Evolutionary conservation across 2,329 filamentous ascomycete genomes (phyloP), one percentile per base, ranked within the genome.

Genomic region (Cylindrodendrum hubeiense): DNA sequence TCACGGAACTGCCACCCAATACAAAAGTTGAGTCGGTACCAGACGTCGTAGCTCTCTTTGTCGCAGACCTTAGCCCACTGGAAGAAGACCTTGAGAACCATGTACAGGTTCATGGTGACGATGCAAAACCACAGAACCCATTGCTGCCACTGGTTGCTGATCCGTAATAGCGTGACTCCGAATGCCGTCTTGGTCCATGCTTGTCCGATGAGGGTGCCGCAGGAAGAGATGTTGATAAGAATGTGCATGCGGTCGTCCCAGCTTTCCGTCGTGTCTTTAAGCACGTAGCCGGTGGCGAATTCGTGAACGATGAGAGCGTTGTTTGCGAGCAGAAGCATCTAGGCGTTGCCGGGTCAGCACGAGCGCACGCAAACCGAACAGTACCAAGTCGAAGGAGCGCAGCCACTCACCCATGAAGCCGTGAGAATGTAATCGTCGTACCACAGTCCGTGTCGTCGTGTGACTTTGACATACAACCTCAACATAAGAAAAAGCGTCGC

Each of bases 211-310:
- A 80, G 60, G 12, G 77, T 80, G 34, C 78, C 77, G 67, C 77
- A 80, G 2, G 79, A 79, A 3, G 78, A 78, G 13, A 78, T 74
- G 66, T 82, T 84, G 78, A 86, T 85, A 60, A 87, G 67, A 47
- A 86, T 85, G 70, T 84, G 83, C 84, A 86, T 86, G 58, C 79
- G 80, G 66, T 85, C 83, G 63, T 83, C 81, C 85, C 85, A 87
- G 19, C 76, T 70, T n/a, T 82, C 72, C 1, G 77, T 72, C 5
- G 77, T 77, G 65, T 77, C 67, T 28, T 77, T 57, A 37, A 79
- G 74, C 1, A 84, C 79, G 65, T 86, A 86, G 54, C 84, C 84
- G 8, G 81, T 85, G 7, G 80, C 82, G 60, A 83, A 86, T 63
- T 86, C 76, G 51, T 81, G 67, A 1, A 82, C 72, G 58, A 86